Conservation (phyloP, 1,139 yeast genomes). For the Taphrina pruni region DNA sequence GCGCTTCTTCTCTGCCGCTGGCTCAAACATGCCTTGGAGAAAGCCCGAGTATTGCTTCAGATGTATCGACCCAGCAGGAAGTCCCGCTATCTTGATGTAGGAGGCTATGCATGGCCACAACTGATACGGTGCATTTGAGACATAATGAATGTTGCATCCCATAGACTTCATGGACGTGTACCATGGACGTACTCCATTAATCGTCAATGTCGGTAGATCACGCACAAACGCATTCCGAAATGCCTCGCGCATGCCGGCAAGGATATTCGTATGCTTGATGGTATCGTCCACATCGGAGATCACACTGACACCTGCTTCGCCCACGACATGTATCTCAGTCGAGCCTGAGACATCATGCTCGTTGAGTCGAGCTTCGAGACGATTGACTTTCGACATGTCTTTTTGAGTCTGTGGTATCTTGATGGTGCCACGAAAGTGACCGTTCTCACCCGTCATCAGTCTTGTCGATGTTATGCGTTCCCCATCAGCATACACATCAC, state of each 20-base stretch:
- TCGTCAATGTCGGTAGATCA: constrained; percentile 67
- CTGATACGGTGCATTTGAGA: constrained; percentile 95
- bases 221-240: constrained; percentile 76
- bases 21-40: constrained; percentile 79
- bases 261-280: constrained; percentile 83
- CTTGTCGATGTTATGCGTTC: constrained; percentile 41
- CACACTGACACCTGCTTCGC: constrained; percentile 63
- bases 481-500: constrained; percentile 44
- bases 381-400: constrained; percentile 41
- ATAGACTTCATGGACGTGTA: constrained; percentile 56
- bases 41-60: constrained; percentile 84
- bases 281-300: constrained; percentile 97
- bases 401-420: constrained; percentile 13
- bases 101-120: constrained; percentile 68
- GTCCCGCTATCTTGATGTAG: constrained; percentile 61
- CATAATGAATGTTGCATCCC: constrained; percentile 77
- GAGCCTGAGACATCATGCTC: constrained; percentile 45
- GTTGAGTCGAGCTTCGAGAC: constrained; percentile 40
- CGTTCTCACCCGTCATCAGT: constrained; percentile 44
- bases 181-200: constrained; percentile 79
- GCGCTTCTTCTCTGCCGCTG: constrained; percentile 80
- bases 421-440: constrained; percentile 43
- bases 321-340: constrained; percentile 45
- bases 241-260: constrained; percentile 82
- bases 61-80: constrained; percentile 83